Conservation (phyloP, 768 basidiomycete genomes). For the Leccinum arenicola region DNA sequence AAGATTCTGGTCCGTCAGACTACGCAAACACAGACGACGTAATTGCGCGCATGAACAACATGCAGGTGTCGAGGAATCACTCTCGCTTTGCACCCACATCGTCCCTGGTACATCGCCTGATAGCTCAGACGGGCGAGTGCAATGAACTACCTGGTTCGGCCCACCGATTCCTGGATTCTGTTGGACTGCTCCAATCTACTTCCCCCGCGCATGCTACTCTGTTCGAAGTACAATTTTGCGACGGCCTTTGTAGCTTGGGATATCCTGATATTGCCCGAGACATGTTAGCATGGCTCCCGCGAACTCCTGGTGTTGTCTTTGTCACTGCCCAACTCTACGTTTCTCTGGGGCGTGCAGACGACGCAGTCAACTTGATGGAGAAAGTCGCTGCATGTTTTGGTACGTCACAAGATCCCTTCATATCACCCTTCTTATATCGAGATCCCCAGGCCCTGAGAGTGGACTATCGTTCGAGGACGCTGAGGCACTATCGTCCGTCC, state of each 20-base stretch:
- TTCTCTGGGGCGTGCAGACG: conserved; percentile 63
- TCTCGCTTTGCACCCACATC: conserved; percentile 48
- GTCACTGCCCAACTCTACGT: conserved; percentile 68
- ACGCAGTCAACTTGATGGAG: conserved; percentile 71
- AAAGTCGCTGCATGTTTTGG: conserved; percentile 75
- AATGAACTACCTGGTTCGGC: conserved; percentile 55
- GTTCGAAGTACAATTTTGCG: conserved; percentile 71
- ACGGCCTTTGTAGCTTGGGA: conserved; percentile 61
- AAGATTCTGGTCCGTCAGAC: conserved; percentile 31
- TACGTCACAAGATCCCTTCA: conserved; percentile 35
- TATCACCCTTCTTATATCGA: not conserved
- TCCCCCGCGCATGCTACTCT: conserved; percentile 66
- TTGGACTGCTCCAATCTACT: conserved; percentile 63
- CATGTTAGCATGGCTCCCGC: conserved; percentile 73
- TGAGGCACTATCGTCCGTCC: conserved; percentile 57
- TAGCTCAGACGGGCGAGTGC: conserved; percentile 49
- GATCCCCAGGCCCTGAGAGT: conserved; percentile 43
- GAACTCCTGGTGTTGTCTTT: conserved; percentile 73
- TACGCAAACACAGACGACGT: conserved; percentile 59
- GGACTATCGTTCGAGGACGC: conserved; percentile 57
- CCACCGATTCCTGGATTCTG: conserved; percentile 67
- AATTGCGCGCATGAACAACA: conserved; percentile 60
- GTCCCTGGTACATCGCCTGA: conserved; percentile 62
- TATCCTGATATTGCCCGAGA: conserved; percentile 60
- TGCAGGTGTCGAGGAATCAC: conserved; percentile 62